Base-by-base conservation (phyloP, 2,329 filamentous ascomycete species). In the Aspergillus melleus region DNA sequence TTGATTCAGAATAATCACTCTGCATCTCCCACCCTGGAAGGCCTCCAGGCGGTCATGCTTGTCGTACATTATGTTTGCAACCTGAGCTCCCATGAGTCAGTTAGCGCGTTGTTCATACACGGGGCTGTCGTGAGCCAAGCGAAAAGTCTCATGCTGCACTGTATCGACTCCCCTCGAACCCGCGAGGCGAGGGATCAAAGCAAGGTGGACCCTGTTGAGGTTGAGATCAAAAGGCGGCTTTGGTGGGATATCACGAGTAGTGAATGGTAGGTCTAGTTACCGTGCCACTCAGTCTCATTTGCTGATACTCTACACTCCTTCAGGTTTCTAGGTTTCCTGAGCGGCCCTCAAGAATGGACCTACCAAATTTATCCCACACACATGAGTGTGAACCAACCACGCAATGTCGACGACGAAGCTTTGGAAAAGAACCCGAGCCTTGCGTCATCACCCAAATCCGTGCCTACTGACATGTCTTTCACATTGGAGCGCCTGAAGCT, bases 381-480 rank as follows among this genome's bases (percentile, higher is more conserved):
- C 10, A 78, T 80, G 74, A 67, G 70, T 8, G 76, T 80, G 29
- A 70, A 74, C 1, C 62, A 69, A 29, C 80, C 79, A 1, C 67
- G 74, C 2, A 81, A 83, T 54, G 66, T 81, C 12, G 72, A 78
- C 24, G 78, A 81, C 50, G 68, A 71, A 2, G 72, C 77, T 6
- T 69, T 82, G 2, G 61, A 60, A 24, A 53, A 24, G 32, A 54
- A n/a, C 22, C 67, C 60, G 29, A 59, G 8, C 52, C 63, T 66
- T 3, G 64, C 68, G 6, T 63, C 69, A 5, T 60, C 64, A 19
- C 73, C 78, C 1, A 54, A 72, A 0, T 68, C 70, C 2, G 69
- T 74, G 14, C 77, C 79, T 9, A 81, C 80, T 0, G 66, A 69
- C 12, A 81, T 80, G 76, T 77, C 78, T 6, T 83, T 80, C 58